These are phyloP conservation scores for Lotmaria passim DNA, from an alignment of 208 protist genomes.

Conservation along the genomic window DNA sequence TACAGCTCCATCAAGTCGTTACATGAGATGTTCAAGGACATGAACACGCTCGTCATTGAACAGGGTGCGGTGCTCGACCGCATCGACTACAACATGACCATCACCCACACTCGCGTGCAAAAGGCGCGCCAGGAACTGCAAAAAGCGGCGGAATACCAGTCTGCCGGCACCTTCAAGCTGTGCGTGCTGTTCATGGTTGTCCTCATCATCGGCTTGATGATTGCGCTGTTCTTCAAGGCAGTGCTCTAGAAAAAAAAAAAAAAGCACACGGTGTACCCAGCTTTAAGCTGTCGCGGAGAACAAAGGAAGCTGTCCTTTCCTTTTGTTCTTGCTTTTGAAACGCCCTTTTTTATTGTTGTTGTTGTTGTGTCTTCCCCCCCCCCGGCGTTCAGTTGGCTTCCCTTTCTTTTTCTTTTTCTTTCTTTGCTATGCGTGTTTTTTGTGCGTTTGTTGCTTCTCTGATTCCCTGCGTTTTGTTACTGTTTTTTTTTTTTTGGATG, in stretches of 20 bases:
- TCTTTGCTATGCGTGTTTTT: no score
- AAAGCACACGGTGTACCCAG: no score
- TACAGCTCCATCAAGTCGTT: constrained; percentile 93
- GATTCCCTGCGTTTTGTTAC: no score
- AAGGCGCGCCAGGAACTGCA: constrained; percentile 83
- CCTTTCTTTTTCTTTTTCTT: no score
- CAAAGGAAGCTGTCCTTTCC: no score
- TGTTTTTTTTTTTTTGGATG: no score
- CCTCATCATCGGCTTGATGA: constrained; percentile 85
- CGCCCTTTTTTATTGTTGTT: no score
- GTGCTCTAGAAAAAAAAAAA: constrained; percentile 47
- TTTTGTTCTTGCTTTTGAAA: no score
- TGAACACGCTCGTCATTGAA: constrained; percentile 93
- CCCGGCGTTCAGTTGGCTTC: no score
- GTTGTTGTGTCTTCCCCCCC: no score
- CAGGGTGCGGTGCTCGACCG: constrained; percentile 95
- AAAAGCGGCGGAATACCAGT: constrained; percentile 91
- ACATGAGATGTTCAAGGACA: constrained; percentile 95
- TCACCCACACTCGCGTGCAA: constrained; percentile 86
- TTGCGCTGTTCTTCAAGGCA: constrained; percentile 90
- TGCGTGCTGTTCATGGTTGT: constrained; percentile 91
- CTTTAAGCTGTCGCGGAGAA: no score
- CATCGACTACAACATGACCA: constrained; percentile 96
- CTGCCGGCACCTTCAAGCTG: constrained; percentile 90
- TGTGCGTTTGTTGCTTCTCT: no score